Evolutionary conservation across 2,329 filamentous ascomycete genomes (phyloP).

Genomic region (Byssoonygena ceratinophila): DNA sequence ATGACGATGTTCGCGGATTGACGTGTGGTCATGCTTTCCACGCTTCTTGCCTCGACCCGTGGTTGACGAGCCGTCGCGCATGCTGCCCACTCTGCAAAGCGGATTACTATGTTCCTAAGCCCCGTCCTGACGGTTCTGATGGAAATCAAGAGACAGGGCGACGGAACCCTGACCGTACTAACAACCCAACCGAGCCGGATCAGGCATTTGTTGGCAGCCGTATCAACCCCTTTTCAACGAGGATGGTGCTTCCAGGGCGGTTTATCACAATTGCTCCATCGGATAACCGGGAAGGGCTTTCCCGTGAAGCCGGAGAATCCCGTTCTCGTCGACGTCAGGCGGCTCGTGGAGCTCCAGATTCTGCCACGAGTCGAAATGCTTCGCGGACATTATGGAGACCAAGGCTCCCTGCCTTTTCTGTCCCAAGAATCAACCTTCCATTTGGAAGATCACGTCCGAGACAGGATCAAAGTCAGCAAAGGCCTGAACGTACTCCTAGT

Average conservation of each 20-base stretch:
- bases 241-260: conserved; percentile 31
- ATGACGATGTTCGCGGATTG: conserved; percentile 87
- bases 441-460: not conserved
- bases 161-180: conserved; percentile 19
- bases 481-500: conserved; percentile 12
- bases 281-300: conserved; percentile 21
- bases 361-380: not conserved
- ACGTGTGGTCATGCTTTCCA: conserved; percentile 98
- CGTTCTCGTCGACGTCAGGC: conserved; percentile 11
- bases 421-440: conserved; percentile 5
- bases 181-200: conserved; percentile 26
- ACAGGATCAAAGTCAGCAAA: not conserved
- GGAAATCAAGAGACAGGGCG: conserved; percentile 13
- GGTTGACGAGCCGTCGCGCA: conserved; percentile 85
- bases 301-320: conserved; percentile 17
- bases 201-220: conserved; percentile 27
- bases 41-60: conserved; percentile 87
- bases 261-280: conserved; percentile 25
- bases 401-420: conserved; percentile 6
- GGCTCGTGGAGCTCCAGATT: conserved; percentile 1
- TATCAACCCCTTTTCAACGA: conserved; percentile 25
- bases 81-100: conserved; percentile 97
- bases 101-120: conserved; percentile 93
- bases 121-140: conserved; percentile 50
- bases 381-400: conserved; percentile 12